Percentiles rank a stretch among this genome's conserved stretches.
phyloP scores from a whole-genome alignment of 345 rosid species.

The Brassica carinata region DNA sequence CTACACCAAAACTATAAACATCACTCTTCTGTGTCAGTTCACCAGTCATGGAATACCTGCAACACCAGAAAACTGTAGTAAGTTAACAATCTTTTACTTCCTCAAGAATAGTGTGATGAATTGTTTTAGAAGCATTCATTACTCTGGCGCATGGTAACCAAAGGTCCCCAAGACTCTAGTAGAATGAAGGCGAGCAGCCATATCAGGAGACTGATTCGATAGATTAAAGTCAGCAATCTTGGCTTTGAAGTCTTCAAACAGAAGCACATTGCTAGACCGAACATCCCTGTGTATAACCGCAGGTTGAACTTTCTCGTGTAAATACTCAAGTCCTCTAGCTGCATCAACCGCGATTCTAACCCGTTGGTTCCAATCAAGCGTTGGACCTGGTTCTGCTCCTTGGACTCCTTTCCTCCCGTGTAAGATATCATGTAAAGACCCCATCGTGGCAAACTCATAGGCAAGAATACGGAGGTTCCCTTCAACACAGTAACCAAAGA shows the following conservation, averaged over 20 bases:
- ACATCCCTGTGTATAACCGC: conserved; percentile 90
- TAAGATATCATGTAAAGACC: conserved; percentile 90
- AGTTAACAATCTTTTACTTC: conserved; percentile 25
- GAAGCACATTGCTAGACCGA: conserved; percentile 95
- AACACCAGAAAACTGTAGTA: background rate
- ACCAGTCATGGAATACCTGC: conserved; percentile 98
- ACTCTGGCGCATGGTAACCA: conserved; percentile 99
- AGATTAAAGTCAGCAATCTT: conserved; percentile 97
- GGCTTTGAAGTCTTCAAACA: conserved; percentile 93
- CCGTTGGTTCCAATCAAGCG: conserved; percentile 94
- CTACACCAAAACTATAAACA: conserved; percentile 97
- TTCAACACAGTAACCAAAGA: conserved; percentile 87
- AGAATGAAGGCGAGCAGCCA: conserved; percentile 99
- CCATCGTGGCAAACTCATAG: conserved; percentile 97
- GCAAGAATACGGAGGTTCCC: conserved; percentile 89
- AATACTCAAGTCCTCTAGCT: conserved; percentile 90
- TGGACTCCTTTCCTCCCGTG: conserved; percentile 99
- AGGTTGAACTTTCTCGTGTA: conserved; percentile 94
- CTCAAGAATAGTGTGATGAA: conserved; percentile 16
- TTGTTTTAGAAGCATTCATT: conserved; percentile 48
- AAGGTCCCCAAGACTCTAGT: conserved; percentile 98
- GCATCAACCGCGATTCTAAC: conserved; percentile 96
- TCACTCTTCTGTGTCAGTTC: conserved; percentile 97
- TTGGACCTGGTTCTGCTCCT: conserved; percentile 99
- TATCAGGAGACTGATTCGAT: conserved; percentile 98